Evolutionary conservation across 345 rosid species (phyloP).

Genomic region (Arabidopsis suecica): DNA sequence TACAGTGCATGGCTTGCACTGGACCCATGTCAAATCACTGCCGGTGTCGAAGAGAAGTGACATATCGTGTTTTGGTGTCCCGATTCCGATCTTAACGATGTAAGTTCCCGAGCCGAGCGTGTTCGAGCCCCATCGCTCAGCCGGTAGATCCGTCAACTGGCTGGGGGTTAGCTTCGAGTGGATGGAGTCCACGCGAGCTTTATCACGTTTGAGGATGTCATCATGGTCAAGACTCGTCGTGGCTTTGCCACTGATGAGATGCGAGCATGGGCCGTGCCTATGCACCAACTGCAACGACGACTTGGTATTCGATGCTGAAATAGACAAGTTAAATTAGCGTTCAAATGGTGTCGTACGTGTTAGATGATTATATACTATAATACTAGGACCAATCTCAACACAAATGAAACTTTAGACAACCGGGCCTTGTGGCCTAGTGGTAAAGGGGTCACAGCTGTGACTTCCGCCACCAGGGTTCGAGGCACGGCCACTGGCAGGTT

Average conservation of each 20-base stretch:
- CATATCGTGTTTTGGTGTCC: conserved; percentile 52
- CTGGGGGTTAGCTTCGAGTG: conserved; percentile 39
- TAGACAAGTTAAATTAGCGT: background rate
- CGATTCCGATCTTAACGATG: conserved; percentile 56
- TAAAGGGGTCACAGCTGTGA: too few species aligned
- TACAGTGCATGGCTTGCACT: conserved; percentile 52
- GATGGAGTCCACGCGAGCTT: conserved; percentile 60
- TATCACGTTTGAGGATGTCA: conserved; percentile 56
- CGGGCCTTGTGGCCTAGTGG: too few species aligned
- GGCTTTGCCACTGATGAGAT: conserved; percentile 28
- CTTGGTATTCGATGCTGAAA: conserved; percentile 38
- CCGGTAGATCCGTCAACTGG: conserved; percentile 47
- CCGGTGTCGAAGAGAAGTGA: conserved; percentile 62
- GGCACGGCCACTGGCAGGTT: too few species aligned
- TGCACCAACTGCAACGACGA: conserved; percentile 59
- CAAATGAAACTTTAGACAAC: too few species aligned
- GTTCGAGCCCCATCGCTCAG: conserved; percentile 47
- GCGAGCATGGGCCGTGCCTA: conserved; percentile 67
- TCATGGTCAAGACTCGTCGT: conserved; percentile 29
- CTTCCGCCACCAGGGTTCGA: too few species aligned
- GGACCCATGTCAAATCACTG: conserved; percentile 65
- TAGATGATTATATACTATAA: too few species aligned
- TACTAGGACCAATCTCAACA: too few species aligned
- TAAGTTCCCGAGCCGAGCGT: conserved; percentile 48
- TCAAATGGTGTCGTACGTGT: background rate